Base-by-base conservation (phyloP, 768 basidiomycete genomes). In the Pulveroboletus frians region DNA sequence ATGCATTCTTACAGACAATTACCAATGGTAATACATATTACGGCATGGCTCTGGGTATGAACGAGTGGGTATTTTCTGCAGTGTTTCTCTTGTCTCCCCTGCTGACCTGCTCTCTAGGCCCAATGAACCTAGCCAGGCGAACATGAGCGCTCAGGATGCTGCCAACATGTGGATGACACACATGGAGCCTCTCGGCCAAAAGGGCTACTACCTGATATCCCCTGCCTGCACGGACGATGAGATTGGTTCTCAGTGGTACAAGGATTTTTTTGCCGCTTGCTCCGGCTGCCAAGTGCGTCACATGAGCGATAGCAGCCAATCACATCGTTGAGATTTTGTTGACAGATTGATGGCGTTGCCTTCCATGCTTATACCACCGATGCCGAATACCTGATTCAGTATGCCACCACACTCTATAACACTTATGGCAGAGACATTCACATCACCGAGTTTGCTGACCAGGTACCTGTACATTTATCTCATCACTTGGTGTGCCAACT, bases 391-490 rank as follows among this genome's bases (percentile, higher is more conserved):
- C 71, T 92, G 60, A 76, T 79, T 46, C n/a, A 49, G 11, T 84
- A 82, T 65, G 64, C 84, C 42, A 57, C 58, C 9, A 56, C 67
- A 1, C 76, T 77, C 58, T 68, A 87, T 60, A 51, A 53, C 35
- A 68, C 67, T 2, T 83, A 78, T 58, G 30, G 49, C 11, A 30
- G 50, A 43, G 58, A 60, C 17, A 62, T 91, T 49, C 75, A 71
- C 72, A 63, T 84, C 50, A 85, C 85, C 4, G 89, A 92, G 60
- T 83, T 78, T 57, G 88, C 86, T 52, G 83, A 80, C 70, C 72
- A 81, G 72, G 86, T 80, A 56, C 15, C 51, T 51, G 27, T 15
- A 32, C 6, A 3, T n/a, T 10, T 6, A 8, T 23, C 13, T 5
- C 29, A 47, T 32, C 29, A 14, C 38, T 10, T 8, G 23, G 6